Evolutionary conservation across 1,284 basidiomycete genomes (phyloP).

Genomic region (Agaricales sp.): DNA sequence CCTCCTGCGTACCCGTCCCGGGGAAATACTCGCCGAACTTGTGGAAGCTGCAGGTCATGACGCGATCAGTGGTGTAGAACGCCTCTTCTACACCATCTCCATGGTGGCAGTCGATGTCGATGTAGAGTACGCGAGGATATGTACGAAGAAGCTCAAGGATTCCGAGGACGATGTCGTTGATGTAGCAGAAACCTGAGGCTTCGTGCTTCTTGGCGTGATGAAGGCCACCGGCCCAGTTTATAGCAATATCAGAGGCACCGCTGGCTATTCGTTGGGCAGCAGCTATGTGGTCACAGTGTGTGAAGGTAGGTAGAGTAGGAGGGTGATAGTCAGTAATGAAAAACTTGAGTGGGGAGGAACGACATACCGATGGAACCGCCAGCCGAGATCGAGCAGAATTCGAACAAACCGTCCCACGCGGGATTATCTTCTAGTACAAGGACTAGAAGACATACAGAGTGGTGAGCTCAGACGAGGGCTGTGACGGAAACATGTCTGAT

Average conservation of each 20-base stretch:
- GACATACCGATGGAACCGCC: constrained; percentile 79
- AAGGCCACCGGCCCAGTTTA: constrained; percentile 97
- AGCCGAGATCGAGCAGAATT: constrained; percentile 95
- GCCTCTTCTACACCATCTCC: constrained; percentile 99
- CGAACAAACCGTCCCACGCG: constrained; percentile 92
- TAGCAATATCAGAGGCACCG: constrained; percentile 83
- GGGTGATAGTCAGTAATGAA: neutral
- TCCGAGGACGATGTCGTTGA: constrained; percentile 91
- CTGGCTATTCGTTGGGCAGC: constrained; percentile 78
- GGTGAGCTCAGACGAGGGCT: neutral
- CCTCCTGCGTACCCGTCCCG: constrained; percentile 83
- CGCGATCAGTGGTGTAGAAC: constrained; percentile 94
- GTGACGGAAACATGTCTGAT: neutral
- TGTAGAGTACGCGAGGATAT: constrained; percentile 86
- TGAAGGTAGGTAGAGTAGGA: neutral
- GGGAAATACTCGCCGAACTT: constrained; percentile 98
- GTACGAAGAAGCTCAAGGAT: constrained; percentile 82
- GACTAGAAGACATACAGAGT: constrained; percentile 33
- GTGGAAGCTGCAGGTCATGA: constrained; percentile 96
- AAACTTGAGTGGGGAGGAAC: neutral
- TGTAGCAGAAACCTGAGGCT: constrained; percentile 95
- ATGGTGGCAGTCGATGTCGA: constrained; percentile 98
- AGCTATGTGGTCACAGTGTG: constrained; percentile 27
- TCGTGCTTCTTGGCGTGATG: constrained; percentile 98
- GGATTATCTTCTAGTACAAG: constrained; percentile 94